phyloP scores from a whole-genome alignment of 345 rosid species.

The Camelina sativa region DNA sequence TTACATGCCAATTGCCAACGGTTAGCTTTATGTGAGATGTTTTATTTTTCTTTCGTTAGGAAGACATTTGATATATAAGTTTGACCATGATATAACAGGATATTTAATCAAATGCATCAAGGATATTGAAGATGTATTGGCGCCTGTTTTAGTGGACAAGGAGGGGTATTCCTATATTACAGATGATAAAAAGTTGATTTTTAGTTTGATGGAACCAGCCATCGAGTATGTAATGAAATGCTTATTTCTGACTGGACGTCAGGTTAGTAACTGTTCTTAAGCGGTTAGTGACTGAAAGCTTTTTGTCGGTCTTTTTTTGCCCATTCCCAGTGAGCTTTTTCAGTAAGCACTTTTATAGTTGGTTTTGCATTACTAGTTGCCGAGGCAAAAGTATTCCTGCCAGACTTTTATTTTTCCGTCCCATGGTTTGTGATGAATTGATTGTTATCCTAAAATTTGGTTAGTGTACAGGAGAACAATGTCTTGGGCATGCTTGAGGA shows the following conservation, averaged over 20 bases:
- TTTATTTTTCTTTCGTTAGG: conserved; percentile 7
- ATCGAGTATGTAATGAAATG: conserved; percentile 70
- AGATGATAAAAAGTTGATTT: conserved; percentile 56
- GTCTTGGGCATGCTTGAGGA: conserved; percentile 56
- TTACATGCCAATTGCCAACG: background rate
- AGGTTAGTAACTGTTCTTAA: conserved; percentile 58
- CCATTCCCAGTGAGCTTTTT: background rate
- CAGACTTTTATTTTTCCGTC: background rate
- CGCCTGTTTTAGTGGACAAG: conserved; percentile 51
- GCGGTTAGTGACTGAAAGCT: conserved; percentile 4
- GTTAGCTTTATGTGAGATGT: conserved; percentile 6
- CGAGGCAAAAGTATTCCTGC: background rate
- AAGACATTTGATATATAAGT: conserved; percentile 5
- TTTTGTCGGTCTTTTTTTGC: background rate
- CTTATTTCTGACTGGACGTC: conserved; percentile 64
- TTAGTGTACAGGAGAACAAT: conserved; percentile 46
- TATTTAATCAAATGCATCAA: conserved; percentile 63
- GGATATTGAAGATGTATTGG: conserved; percentile 60
- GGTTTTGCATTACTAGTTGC: background rate
- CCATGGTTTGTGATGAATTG: conserved; percentile 39
- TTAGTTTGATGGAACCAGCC: conserved; percentile 80
- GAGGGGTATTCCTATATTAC: conserved; percentile 48
- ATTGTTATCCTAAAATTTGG: conserved; percentile 47
- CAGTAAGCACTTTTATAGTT: conserved; percentile 2
- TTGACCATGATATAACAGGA: conserved; percentile 53